Base-by-base conservation (phyloP, 2,329 filamentous ascomycete species). In the Cladophialophora psammophila region DNA sequence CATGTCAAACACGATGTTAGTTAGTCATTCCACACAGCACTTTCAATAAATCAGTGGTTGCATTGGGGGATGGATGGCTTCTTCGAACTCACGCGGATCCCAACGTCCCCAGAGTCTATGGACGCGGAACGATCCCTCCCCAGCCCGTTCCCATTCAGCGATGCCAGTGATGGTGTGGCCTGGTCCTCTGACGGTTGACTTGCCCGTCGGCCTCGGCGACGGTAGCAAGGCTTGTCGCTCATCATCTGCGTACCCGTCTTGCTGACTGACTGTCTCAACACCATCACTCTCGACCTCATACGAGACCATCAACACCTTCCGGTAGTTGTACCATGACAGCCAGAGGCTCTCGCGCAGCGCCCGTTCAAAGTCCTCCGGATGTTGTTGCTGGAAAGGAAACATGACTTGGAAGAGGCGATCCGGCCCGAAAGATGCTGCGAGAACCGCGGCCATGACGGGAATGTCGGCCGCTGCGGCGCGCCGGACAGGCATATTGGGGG, bases 11-110 rank as follows among this genome's bases (percentile, higher is more conserved):
- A 26, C 26, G 20, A 20, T 32, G 10, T 15, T 6, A 7, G 12
- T 56, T 36, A 56, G 53, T 20, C 10, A 34, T 36, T 13, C 10
- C 53, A 9, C 5, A 34, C n/a, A 12, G 31, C 26, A 53, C 18
- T 1, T 10, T 13, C n/a, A 8, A 54, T 54, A 26, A 26, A 26
- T 26, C 26, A 3, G 26, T 26, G 26, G 26, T 26, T 26, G 26
- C 26, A 26, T 26, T 26, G 26, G 26, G 26, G 26, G 26, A 26
- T 26, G 26, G 31, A 13, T 32, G 6, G 35, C 4, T n/a, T 15
- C 8, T 7, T 31, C n/a, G 1, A 5, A 65, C 69, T 60, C 42
- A 69, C 69, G 52, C 42, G 69, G 69, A 69, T 71, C 69, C 59
- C 64, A 67, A 54, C 58, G 40, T 9, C 62, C 66, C 63, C 62